Conservation (phyloP, 2,329 filamentous ascomycete genomes). For the Intubia oerlemansii region DNA sequence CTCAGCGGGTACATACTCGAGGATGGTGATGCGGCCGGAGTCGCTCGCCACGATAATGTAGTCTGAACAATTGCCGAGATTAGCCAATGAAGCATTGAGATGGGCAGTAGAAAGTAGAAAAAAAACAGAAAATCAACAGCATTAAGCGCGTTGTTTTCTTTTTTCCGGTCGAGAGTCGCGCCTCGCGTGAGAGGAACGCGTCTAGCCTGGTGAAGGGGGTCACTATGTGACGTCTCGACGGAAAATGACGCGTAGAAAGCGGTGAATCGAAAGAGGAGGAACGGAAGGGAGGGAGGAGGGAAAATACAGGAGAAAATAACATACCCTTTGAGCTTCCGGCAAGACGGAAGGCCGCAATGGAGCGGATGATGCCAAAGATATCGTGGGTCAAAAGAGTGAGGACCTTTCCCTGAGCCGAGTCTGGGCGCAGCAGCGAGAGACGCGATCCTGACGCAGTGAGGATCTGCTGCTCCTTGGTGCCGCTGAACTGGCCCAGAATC, state of each 20-base stretch:
- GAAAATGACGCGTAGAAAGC: slow-evolving; percentile 48
- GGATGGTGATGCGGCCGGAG: slow-evolving; percentile 81
- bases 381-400: slow-evolving; percentile 75
- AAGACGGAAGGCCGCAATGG: slow-evolving; percentile 71
- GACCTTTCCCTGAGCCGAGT: slow-evolving; percentile 69
- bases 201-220: slow-evolving; percentile 23
- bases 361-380: slow-evolving; percentile 86
- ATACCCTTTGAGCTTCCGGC: slow-evolving; percentile 92
- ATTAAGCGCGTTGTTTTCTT: no score
- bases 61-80: slow-evolving; percentile 39
- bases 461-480: slow-evolving; percentile 95
- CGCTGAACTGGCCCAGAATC: slow-evolving; percentile 83
- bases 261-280: background rate
- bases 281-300: no score
- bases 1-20: slow-evolving; percentile 73
- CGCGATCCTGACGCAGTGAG: slow-evolving; percentile 81
- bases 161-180: no score
- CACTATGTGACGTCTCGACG: slow-evolving; percentile 55
- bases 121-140: background rate
- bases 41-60: slow-evolving; percentile 91
- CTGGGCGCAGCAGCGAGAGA: slow-evolving; percentile 69
- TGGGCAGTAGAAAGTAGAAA: background rate
- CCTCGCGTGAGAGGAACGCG: no score
- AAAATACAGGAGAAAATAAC: slow-evolving; percentile 17
- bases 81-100: background rate